Conservation (phyloP, 768 basidiomycete species). For the Rhizopogon vesiculosus region DNA sequence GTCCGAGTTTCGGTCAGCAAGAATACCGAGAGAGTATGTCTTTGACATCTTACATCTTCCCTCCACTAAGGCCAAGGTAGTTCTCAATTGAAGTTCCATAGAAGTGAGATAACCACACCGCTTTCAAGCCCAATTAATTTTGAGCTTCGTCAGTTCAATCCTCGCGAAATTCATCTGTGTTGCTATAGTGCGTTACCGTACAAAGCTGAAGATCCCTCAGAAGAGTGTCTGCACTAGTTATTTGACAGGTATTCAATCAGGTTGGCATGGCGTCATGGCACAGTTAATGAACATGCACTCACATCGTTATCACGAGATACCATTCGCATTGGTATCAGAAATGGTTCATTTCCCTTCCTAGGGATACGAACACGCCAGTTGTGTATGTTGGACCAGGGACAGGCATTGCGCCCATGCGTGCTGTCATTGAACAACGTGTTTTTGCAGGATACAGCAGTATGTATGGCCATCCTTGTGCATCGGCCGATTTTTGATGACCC, state of each 20-base stretch:
- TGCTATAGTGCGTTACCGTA: slow-evolving; percentile 88
- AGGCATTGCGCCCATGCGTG: slow-evolving; percentile 88
- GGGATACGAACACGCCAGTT: slow-evolving; percentile 48
- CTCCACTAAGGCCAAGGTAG: no score
- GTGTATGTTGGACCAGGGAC: slow-evolving; percentile 95
- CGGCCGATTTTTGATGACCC: not conserved
- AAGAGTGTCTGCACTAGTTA: slow-evolving; percentile 84
- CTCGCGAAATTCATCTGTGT: slow-evolving; percentile 81
- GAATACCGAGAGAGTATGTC: slow-evolving; percentile 77
- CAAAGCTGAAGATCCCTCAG: slow-evolving; percentile 76
- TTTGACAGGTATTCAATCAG: slow-evolving; percentile 55
- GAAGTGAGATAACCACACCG: slow-evolving; percentile 26
- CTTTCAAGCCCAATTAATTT: not conserved
- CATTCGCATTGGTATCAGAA: slow-evolving; percentile 59
- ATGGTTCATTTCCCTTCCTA: slow-evolving; percentile 62
- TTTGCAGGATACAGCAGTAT: slow-evolving; percentile 50
- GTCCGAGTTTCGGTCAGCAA: slow-evolving; percentile 69
- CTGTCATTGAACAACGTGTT: slow-evolving; percentile 77
- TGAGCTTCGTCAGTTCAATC: slow-evolving; percentile 39
- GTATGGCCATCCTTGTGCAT: not conserved
- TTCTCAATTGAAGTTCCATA: slow-evolving; percentile 23
- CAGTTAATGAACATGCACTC: not conserved
- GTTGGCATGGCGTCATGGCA: slow-evolving; percentile 30
- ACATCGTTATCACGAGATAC: slow-evolving; percentile 41
- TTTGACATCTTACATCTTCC: slow-evolving; percentile 89